Evolutionary conservation across 1,139 yeast genomes (phyloP), one percentile per base, ranked within the genome.

Genomic region (Taphrina confusa): DNA sequence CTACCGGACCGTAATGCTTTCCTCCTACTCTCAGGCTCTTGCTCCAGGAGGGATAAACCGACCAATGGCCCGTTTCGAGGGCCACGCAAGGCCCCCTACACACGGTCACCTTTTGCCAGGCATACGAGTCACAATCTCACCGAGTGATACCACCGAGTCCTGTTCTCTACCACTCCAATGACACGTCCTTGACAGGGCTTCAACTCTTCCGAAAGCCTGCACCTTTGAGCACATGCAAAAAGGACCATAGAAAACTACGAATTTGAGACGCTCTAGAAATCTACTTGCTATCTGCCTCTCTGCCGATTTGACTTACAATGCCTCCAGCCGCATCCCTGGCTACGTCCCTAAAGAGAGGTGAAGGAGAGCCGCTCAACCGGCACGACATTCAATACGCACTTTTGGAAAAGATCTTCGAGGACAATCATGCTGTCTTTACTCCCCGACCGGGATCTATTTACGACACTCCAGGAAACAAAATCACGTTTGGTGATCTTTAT

Each of bases 281-380:
- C n/a, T n/a, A n/a, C n/a, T n/a, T n/a, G n/a, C n/a, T n/a, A n/a
- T n/a, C n/a, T n/a, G n/a, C n/a, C n/a, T n/a, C n/a, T n/a, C n/a
- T n/a, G n/a, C n/a, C n/a, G n/a, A n/a, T n/a, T n/a, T n/a, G n/a
- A n/a, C n/a, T n/a, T n/a, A n/a, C n/a, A n/a, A 56, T 46, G 55
- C 47, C 55, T 27, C 60, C 60, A 9, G 60, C 55, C 11, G 45
- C 52, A 22, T 46, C 60, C 11, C 40, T 40, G 6, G 50, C 60
- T 3, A 36, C 51, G 6, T 44, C 51, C 70, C 75, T 92, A 67
- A 92, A 91, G 72, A 91, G 91, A 70, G 79, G 83, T 16, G 97
- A 92, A 69, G 97, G 97, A 3, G 95, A 87, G 68, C 95, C 96
- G 16, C 82, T 91, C 64, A 87, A 95, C 86, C 78, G 97, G 56